These are phyloP conservation scores for Leccinum subtestaceum DNA, from an alignment of 768 basidiomycete genomes.

Conservation along the genomic window DNA sequence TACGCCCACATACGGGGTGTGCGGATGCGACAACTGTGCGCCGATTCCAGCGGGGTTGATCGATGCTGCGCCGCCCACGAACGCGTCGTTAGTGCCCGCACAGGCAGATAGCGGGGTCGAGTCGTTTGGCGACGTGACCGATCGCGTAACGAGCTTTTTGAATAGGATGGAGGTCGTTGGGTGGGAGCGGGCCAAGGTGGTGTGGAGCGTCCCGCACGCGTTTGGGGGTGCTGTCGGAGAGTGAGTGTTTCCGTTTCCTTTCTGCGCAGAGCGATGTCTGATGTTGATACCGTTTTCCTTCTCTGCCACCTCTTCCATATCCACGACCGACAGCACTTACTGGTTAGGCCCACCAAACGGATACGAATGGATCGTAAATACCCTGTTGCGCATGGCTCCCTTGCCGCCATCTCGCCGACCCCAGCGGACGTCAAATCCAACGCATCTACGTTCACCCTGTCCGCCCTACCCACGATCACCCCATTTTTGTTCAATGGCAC, in stretches of 20 bases:
- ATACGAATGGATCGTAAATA: no score
- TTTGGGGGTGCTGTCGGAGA: slow-evolving; percentile 49
- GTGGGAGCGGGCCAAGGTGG: slow-evolving; percentile 62
- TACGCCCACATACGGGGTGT: slow-evolving; percentile 63
- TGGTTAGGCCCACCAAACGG: no score
- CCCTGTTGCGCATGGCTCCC: no score
- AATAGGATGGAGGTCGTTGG: slow-evolving; percentile 56
- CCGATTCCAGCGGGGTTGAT: slow-evolving; percentile 40
- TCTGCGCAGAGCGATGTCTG: neutral
- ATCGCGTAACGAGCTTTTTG: slow-evolving; percentile 62
- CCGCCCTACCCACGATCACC: no score
- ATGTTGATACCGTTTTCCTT: neutral
- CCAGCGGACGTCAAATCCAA: no score
- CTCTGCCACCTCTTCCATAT: no score
- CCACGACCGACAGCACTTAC: slow-evolving; percentile 23
- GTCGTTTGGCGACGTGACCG: slow-evolving; percentile 64
- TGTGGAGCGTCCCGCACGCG: slow-evolving; percentile 80
- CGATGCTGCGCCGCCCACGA: slow-evolving; percentile 24
- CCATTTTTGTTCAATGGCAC: no score
- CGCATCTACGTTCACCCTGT: no score
- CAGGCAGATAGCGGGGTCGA: slow-evolving; percentile 25
- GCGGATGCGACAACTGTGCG: slow-evolving; percentile 67
- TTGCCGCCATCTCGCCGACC: no score
- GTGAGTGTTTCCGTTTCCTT: slow-evolving; percentile 23
- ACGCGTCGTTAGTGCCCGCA: slow-evolving; percentile 16